Evolutionary conservation across 2,329 filamentous ascomycete genomes (phyloP).

Genomic region (Exophiala spinifera): DNA sequence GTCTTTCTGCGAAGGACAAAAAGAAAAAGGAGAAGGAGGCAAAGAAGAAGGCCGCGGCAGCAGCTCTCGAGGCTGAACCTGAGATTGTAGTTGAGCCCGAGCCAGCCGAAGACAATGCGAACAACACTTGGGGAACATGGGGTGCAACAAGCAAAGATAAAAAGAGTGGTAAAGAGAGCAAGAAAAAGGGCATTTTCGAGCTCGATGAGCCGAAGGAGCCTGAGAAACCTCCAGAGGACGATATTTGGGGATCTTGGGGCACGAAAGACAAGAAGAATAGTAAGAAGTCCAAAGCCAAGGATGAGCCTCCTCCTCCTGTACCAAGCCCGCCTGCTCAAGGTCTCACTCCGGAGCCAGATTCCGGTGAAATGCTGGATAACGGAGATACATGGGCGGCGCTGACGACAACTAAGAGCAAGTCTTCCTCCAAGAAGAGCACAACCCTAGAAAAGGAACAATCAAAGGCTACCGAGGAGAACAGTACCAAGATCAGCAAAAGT

Average conservation of each 20-base stretch:
- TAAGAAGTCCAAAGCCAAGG: constrained; percentile 44
- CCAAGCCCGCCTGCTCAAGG: constrained; percentile 48
- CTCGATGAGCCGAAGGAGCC: constrained; percentile 16
- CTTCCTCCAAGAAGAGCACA: constrained; percentile 41
- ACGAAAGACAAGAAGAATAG: constrained; percentile 42
- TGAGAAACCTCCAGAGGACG: constrained; percentile 25
- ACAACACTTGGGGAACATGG: constrained; percentile 3
- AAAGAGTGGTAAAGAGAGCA: constrained; percentile 46
- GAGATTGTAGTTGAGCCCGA: not conserved
- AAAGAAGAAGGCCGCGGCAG: constrained; percentile 41
- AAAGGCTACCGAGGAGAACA: constrained; percentile 35
- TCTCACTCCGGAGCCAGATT: constrained; percentile 41
- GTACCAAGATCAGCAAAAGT: constrained; percentile 35
- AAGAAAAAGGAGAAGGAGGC: constrained; percentile 47
- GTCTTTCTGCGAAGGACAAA: constrained; percentile 45
- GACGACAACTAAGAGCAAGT: constrained; percentile 36
- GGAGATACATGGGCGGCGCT: constrained; percentile 40
- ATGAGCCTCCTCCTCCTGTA: constrained; percentile 47
- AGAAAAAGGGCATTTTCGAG: constrained; percentile 38
- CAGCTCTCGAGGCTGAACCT: constrained; percentile 10
- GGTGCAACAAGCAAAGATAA: constrained; percentile 44
- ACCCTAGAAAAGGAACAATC: constrained; percentile 30
- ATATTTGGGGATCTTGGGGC: constrained; percentile 35
- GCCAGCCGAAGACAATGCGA: constrained; percentile 35
- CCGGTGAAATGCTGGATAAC: constrained; percentile 31